Base-by-base conservation (phyloP, 768 basidiomycete species). In the Lentinula raphanica region DNA sequence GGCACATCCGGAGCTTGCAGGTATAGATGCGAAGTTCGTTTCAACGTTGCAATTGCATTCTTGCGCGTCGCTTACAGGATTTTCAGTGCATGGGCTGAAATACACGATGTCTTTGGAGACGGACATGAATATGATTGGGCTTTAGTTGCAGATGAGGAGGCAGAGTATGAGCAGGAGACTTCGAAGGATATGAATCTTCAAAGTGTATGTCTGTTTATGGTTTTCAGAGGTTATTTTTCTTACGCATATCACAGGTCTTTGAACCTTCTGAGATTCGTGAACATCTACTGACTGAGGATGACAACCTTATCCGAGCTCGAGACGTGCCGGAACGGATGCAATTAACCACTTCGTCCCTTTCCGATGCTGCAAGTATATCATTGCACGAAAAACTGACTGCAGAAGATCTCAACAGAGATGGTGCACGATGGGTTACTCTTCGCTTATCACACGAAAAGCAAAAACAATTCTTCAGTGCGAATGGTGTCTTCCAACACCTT, bases 321-420 rank as follows among this genome's bases (percentile, higher is more conserved):
- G 97, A 98, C 72, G 84, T 92, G 36, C 97, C 97, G 1, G 97
- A 99, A 69, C 88, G 97, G 49, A 94, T 95, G 89, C 94, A 96
- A 69, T 81, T 98, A 19, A 84, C 87, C 13, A 89, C 86, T 21
- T 92, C 90, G 21, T 89, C 93, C 0, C 73, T 97, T n/a, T 91
- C 91, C 1, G 70, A 76, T 28, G 79, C 79, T 25, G 78, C 89
- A 2, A 80, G 80, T 3, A 72, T 87, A 49, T 84, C 85, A 32
- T 68, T 82, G 8, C 83, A 86, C 63, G 78, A 79, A 45, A 78
- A 82, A 32, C 79, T 92, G 60, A 83, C 84, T 6, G 84, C 87
- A 62, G 80, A 81, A 23, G 91, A 97, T 59, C 72, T 95, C 17
- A 80, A 82, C 55, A 57, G 49, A 19, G 86, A 83, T 50, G 95